Conservation (phyloP, 1,139 yeast species). For the Pichia sp. region DNA sequence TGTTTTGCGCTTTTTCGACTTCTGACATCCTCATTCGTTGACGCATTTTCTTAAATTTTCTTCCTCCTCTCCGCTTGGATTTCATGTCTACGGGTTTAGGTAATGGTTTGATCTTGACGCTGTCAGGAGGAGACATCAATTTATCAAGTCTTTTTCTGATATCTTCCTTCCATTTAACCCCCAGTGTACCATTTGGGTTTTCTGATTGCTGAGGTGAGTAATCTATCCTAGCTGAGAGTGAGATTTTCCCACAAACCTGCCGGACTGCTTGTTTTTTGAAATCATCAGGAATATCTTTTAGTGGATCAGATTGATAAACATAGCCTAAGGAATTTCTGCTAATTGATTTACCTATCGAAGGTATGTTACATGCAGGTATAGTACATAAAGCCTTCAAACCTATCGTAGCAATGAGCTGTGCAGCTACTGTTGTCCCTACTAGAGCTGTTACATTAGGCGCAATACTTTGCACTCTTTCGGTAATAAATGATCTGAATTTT, state of each 20-base stretch:
- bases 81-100: constrained; percentile 78
- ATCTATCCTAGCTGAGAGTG: constrained; percentile 84
- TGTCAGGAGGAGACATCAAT: constrained; percentile 73
- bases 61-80: constrained; percentile 85
- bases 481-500: constrained; percentile 49
- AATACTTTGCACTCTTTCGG: constrained; percentile 50
- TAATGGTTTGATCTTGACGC: constrained; percentile 64
- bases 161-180: constrained; percentile 56
- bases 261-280: constrained; percentile 69
- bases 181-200: constrained; percentile 1
- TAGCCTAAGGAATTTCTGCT: constrained; percentile 59
- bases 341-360: constrained; percentile 60
- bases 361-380: constrained; percentile 80
- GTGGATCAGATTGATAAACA: constrained; percentile 49
- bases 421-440: constrained; percentile 69
- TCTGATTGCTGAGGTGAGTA: background rate
- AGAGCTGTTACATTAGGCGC: constrained; percentile 81
- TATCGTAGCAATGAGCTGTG: constrained; percentile 71
- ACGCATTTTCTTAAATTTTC: constrained; percentile 71
- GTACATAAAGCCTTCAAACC: constrained; percentile 65
- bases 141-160: constrained; percentile 64
- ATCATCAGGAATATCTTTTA: constrained; percentile 53
- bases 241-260: constrained; percentile 72
- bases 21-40: constrained; percentile 81
- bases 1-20: constrained; percentile 75